Conservation (phyloP, 768 basidiomycete species). For the Myochromella boudieri region DNA sequence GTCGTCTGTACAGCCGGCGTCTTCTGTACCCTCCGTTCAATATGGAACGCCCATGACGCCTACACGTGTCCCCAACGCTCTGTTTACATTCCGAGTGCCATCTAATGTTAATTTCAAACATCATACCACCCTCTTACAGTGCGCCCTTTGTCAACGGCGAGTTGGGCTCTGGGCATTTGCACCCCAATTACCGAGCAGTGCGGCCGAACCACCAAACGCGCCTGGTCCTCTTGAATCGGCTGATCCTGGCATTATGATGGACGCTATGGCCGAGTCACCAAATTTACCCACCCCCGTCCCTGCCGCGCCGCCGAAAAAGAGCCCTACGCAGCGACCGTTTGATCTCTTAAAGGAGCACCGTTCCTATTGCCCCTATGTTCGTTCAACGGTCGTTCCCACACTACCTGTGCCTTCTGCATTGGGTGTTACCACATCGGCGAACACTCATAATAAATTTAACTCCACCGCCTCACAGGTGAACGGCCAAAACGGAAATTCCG, state of each 20-base stretch:
- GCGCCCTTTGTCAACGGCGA: constrained; percentile 72
- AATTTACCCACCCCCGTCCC: constrained; percentile 18
- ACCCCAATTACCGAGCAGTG: constrained; percentile 13
- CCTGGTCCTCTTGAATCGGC: not conserved
- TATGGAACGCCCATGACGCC: constrained; percentile 12
- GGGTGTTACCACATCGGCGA: constrained; percentile 18
- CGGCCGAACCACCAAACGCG: constrained; percentile 1
- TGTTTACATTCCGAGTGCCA: constrained; percentile 25
- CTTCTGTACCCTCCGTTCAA: constrained; percentile 14
- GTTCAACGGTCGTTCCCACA: constrained; percentile 64
- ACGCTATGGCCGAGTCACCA: constrained; percentile 10
- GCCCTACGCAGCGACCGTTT: constrained; percentile 48
- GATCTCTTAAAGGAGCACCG: constrained; percentile 82
- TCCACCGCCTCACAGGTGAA: constrained; percentile 32
- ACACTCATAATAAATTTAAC: constrained; percentile 20
- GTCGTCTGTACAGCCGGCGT: constrained; percentile 28
- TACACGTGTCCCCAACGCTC: constrained; percentile 17
- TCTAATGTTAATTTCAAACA: constrained; percentile 28
- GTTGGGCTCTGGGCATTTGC: constrained; percentile 78
- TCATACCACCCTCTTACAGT: constrained; percentile 59
- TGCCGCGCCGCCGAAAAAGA: constrained; percentile 26
- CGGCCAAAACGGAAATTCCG: constrained; percentile 21
- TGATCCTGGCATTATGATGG: constrained; percentile 1
- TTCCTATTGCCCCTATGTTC: constrained; percentile 83
- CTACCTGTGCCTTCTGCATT: constrained; percentile 36